Base-by-base conservation (phyloP, 805 yeast species). In the Jamesozyma lodderae region DNA sequence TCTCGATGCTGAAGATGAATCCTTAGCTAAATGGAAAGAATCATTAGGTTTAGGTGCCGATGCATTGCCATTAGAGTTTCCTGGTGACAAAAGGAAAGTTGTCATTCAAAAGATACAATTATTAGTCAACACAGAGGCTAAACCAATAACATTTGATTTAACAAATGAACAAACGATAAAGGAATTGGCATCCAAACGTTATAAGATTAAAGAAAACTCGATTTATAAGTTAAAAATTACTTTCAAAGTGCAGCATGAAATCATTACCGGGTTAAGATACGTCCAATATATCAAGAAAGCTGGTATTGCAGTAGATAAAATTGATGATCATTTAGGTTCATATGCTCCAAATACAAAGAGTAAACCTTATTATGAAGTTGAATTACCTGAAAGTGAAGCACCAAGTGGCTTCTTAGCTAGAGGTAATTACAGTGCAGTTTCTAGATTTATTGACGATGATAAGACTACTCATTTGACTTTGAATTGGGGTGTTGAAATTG, bases 401-500 rank as follows among this genome's bases (percentile, higher is more conserved):
- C 96, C 96, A 26, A 72, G 85, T 33, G 96, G 96, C 1, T 60
- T 88, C 59, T 62, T 88, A 46, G 95, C 92, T 3, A 75, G 96
- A 62, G 96, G 96, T 28, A 70, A 75, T 35, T 88, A 85, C 64
- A 73, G 79, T 31, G 94, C 94, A 6, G 69, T 73, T 25, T 79
- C 94, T 13, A 83, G 81, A 60, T 86, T 87, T 53, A 69, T 83
- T 32, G 96, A 88, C 53, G 96, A 87, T 60, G 96, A 88, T 59
- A 77, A 80, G 50, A 71, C 67, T 17, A 72, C 70, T 36, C 94
- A 86, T 59, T 68, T 84, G 58, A 68, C 74, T 25, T 67, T 85
- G 49, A 82, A 90, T 33, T 88, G 96, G 96, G 75, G 80, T 44
- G 85, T 87, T 51, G 80, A 81, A 50, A 84, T 87, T 42, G 76